Evolutionary conservation across 306 rosid species (phyloP), one percentile per base, ranked within the genome.

Genomic region (Sicyos baderoa): DNA sequence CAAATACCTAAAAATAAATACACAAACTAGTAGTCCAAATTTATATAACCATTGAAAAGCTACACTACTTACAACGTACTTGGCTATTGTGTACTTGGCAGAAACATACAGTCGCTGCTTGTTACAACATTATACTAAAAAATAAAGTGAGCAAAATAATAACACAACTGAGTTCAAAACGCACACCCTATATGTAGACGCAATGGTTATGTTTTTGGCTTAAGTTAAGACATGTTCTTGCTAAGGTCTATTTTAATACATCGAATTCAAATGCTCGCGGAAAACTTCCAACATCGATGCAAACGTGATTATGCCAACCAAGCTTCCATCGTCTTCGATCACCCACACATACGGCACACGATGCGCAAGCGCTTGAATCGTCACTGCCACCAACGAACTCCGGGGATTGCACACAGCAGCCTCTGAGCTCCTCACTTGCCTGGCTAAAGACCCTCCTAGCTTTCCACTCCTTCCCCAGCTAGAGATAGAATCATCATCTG

Each of bases 331-430:
- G 23, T 84, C 88, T 77, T 90, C 86, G 14, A 84, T 89, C 55
- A 93, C 99, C 99, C 99, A 93, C 37, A 83, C 86, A 55, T 88
- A 88, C 50, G 81, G 80, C 42, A 84, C 88, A 15, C 97, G 86
- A 65, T 86, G 95, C 0, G 97, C 74, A 10, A 93, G 85, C 3
- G 95, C 97, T 81, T 88, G 97, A 75, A 93, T 75, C 90, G 90
- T 85, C 65, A 90, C 99, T 0, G 99, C 97, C 76, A 86, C 89
- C 82, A 93, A 25, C 4, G 99, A 86, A 82, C 95, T 90, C 83
- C 82, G 73, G 1, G 97, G 90, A 55, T 85, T 81, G 72, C 96
- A 90, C 32, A 90, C 91, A 8, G 81, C 83, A 4, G 85, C 91
- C 66, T 88, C 99, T 7, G 89, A 79, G 21, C 89, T 81, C 74